phyloP scores from a whole-genome alignment of 2,329 filamentous ascomycete genomes.

The Colletotrichum sp. region DNA sequence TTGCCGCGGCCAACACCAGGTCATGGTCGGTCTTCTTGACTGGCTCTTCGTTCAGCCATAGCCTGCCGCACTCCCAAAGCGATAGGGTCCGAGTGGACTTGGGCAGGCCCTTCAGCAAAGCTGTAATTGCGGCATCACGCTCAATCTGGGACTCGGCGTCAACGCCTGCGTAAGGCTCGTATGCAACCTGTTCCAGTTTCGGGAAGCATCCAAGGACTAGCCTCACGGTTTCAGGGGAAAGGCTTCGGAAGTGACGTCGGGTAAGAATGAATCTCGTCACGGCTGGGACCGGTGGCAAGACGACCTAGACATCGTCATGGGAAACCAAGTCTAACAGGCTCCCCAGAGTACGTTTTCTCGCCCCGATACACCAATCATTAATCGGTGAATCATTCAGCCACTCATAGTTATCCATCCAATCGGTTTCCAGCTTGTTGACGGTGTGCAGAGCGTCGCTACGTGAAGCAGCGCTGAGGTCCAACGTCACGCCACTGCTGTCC shows the following conservation, averaged over 20 bases:
- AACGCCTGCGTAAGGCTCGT: background rate
- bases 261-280: background rate
- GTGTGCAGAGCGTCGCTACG: background rate
- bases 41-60: background rate
- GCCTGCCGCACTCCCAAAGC: background rate
- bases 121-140: background rate
- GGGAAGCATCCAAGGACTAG: background rate
- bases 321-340: background rate
- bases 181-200: background rate
- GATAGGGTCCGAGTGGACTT: background rate
- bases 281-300: background rate
- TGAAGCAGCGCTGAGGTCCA: background rate
- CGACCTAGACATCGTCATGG: background rate
- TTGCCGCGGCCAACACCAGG: accelerated
- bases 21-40: background rate
- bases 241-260: background rate
- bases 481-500: background rate
- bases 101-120: accelerated
- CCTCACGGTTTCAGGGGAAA: background rate
- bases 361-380: background rate
- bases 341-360: background rate
- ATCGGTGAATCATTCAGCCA: background rate
- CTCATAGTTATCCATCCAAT: background rate
- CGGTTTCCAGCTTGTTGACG: background rate
- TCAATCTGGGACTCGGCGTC: accelerated